Conservation (phyloP, 2,329 filamentous ascomycete genomes). For the Didymella segeticola region DNA sequence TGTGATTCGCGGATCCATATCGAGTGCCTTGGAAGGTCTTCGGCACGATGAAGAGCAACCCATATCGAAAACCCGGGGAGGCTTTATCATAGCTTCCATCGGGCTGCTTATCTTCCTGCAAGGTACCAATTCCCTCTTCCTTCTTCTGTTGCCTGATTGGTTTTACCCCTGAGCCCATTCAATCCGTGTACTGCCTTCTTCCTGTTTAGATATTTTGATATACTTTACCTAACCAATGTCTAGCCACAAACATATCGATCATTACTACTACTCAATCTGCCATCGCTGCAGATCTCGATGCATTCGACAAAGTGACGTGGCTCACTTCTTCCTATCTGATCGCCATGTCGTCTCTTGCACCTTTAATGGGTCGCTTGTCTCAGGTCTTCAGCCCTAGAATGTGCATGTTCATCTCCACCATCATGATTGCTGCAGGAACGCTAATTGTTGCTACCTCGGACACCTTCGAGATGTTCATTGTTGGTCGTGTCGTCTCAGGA, state of each 20-base stretch:
- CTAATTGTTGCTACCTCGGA: conserved; percentile 68
- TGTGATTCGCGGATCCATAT: conserved; percentile 34
- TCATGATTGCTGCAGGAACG: conserved; percentile 67
- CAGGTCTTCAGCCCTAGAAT: conserved; percentile 74
- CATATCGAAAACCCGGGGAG: conserved; percentile 39
- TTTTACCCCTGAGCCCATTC: too few relatives aligned
- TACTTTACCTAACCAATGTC: conserved; percentile 24
- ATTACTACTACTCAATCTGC: conserved; percentile 81
- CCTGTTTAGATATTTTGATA: too few relatives aligned
- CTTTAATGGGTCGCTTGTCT: conserved; percentile 74
- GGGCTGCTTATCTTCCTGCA: conserved; percentile 67
- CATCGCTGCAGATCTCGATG: conserved; percentile 76
- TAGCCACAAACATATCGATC: conserved; percentile 75
- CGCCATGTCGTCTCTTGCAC: conserved; percentile 63
- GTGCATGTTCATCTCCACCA: conserved; percentile 68
- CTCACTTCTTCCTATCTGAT: conserved; percentile 78
- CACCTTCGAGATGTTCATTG: conserved; percentile 68
- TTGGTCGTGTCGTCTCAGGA: conserved; percentile 72
- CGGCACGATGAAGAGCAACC: conserved; percentile 25
- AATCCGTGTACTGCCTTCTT: too few relatives aligned
- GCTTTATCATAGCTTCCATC: conserved; percentile 59
- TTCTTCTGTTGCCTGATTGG: neutral
- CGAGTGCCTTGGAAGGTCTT: conserved; percentile 27
- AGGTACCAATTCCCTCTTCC: conserved; percentile 48
- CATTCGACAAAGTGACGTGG: conserved; percentile 77